Percentiles rank a stretch among this genome's conserved stretches.
phyloP scores from a whole-genome alignment of 2,329 filamentous ascomycete species.

The Fusarium redolens region DNA sequence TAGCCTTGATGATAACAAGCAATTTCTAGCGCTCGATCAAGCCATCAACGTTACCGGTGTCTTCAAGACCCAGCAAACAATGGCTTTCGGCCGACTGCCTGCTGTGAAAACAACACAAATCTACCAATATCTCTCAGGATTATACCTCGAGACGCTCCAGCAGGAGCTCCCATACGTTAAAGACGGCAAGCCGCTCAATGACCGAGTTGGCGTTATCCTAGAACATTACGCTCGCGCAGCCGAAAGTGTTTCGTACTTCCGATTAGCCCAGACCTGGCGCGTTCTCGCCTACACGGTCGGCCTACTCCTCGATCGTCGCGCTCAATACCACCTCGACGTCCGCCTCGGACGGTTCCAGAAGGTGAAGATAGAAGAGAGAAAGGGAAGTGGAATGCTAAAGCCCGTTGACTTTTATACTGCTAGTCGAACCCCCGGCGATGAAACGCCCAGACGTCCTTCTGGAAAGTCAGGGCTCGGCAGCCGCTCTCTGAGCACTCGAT shows the following conservation, averaged over 20 bases:
- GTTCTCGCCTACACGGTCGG: constrained; percentile 67
- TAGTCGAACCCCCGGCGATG: constrained; percentile 49
- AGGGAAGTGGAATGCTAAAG: constrained; percentile 42
- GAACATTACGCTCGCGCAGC: constrained; percentile 69
- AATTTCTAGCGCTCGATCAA: constrained; percentile 65
- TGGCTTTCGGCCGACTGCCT: constrained; percentile 70
- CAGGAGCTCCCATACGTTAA: constrained; percentile 58
- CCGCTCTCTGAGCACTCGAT: constrained; percentile 53
- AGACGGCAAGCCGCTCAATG: constrained; percentile 53
- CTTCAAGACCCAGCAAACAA: constrained; percentile 70
- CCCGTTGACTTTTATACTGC: constrained; percentile 41
- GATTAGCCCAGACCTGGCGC: constrained; percentile 73
- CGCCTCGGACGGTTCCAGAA: constrained; percentile 57
- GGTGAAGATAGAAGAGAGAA: constrained; percentile 48
- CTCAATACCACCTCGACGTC: constrained; percentile 66
- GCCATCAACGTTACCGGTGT: constrained; percentile 67
- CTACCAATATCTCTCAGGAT: constrained; percentile 67
- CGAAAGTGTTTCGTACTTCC: constrained; percentile 66
- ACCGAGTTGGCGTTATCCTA: constrained; percentile 63
- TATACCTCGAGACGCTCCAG: constrained; percentile 67
- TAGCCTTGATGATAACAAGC: constrained; percentile 50
- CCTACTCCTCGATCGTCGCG: constrained; percentile 65
- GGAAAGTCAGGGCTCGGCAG: constrained; percentile 45
- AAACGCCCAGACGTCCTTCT: constrained; percentile 52
- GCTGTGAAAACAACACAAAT: constrained; percentile 61